These are phyloP conservation scores for Rossbeevera mucosa DNA, from an alignment of 768 basidiomycete species.

Conservation along the genomic window DNA sequence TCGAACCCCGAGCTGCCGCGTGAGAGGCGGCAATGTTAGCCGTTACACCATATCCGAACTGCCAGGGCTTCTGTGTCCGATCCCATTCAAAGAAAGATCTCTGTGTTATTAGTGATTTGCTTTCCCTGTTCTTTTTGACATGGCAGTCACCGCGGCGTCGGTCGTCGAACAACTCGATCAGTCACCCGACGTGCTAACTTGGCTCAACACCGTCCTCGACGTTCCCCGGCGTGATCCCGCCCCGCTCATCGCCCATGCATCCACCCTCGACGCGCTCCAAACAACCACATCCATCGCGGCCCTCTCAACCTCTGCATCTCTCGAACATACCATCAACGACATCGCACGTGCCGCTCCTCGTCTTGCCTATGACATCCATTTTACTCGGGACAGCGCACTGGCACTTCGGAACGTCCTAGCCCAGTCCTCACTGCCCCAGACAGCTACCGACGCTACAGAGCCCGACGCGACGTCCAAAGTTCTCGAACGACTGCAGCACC, in stretches of 20 bases:
- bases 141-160: conserved; percentile 35
- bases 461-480: conserved; percentile 53
- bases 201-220: conserved; percentile 64
- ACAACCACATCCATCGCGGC: conserved; percentile 80
- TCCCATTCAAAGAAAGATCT: neutral
- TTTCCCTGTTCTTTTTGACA: too few relatives aligned
- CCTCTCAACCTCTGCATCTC: conserved; percentile 80
- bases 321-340: conserved; percentile 89
- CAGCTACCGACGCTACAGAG: conserved; percentile 1
- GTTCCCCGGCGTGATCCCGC: conserved; percentile 39
- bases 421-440: conserved; percentile 30
- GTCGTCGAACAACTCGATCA: conserved; percentile 53
- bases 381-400: conserved; percentile 89
- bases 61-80: neutral
- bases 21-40: conserved; percentile 67
- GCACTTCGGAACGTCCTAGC: conserved; percentile 66
- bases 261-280: conserved; percentile 68
- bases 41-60: conserved; percentile 57
- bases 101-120: neutral
- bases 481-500: conserved; percentile 69
- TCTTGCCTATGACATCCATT: conserved; percentile 92
- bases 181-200: conserved; percentile 57
- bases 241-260: conserved; percentile 50
- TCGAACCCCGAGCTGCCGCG: conserved; percentile 41
- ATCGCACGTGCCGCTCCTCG: conserved; percentile 89